Evolutionary conservation across 2,329 filamentous ascomycete genomes (phyloP).

Genomic region (Stachybotrys echinatus): DNA sequence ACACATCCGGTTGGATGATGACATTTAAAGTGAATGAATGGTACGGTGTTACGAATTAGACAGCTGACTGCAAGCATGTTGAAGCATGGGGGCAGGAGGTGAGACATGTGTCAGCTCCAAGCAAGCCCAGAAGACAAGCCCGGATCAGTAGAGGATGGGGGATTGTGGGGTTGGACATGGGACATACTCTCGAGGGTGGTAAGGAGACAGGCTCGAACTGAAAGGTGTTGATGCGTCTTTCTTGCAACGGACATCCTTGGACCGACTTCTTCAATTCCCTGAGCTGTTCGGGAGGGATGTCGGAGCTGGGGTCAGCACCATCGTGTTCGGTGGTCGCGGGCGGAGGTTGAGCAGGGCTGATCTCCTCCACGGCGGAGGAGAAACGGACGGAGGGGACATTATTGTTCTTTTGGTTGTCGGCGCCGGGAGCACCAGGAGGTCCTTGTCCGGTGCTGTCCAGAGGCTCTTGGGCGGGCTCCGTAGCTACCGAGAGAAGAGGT

Average conservation of each 20-base stretch:
- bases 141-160: not conserved
- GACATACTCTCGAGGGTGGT: slow-evolving; percentile 73
- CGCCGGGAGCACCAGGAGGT: slow-evolving; percentile 3
- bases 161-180: not conserved
- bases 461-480: not conserved
- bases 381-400: slow-evolving; percentile 59
- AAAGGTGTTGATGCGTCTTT: slow-evolving; percentile 78
- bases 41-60: not conserved
- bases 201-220: slow-evolving; percentile 88
- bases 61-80: slow-evolving; percentile 1
- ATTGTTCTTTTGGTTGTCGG: slow-evolving; percentile 10
- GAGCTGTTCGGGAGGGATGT: slow-evolving; percentile 57
- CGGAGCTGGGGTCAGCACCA: slow-evolving; percentile 24
- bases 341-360: slow-evolving; percentile 41
- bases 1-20: slow-evolving; percentile 5
- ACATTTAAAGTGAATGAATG: not conserved
- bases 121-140: not conserved
- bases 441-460: not conserved
- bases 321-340: slow-evolving; percentile 21
- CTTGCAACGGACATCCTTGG: slow-evolving; percentile 71
- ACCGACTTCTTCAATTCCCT: slow-evolving; percentile 67
- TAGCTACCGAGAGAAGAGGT: slow-evolving; percentile 1
- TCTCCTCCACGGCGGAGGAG: slow-evolving; percentile 65
- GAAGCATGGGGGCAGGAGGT: not conserved
- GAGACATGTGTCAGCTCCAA: not conserved